phyloP scores from a whole-genome alignment of 306 rosid species.

The Prunus fruticosa region DNA sequence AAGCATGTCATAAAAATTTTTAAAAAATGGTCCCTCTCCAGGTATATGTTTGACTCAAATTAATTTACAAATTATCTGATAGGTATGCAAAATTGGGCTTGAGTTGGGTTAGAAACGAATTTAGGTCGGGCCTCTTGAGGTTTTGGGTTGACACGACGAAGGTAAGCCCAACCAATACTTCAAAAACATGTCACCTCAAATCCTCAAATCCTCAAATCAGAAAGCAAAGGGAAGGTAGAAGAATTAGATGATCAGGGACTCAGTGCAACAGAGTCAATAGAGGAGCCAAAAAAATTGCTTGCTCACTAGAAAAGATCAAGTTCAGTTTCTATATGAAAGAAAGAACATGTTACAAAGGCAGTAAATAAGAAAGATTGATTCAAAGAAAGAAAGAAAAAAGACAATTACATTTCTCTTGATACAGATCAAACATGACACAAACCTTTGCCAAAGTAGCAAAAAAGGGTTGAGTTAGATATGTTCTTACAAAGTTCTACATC shows the following conservation, averaged over 20 bases:
- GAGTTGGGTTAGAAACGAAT: neutral
- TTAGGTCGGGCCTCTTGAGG: neutral
- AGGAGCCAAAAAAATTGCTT: neutral
- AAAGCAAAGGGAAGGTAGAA: neutral
- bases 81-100: neutral
- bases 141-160: neutral
- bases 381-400: neutral
- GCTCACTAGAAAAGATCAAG: constrained; percentile 16
- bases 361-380: constrained; percentile 10
- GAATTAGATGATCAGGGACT: neutral
- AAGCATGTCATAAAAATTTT: no score
- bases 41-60: neutral
- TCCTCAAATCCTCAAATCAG: neutral
- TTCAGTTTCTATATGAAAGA: constrained; percentile 8
- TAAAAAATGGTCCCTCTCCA: no score
- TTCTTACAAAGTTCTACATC: constrained; percentile 28
- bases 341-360: constrained; percentile 21
- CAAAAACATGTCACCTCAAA: neutral
- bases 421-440: constrained; percentile 25
- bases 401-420: constrained; percentile 14
- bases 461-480: constrained; percentile 17
- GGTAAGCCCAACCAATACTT: neutral
- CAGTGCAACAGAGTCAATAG: neutral
- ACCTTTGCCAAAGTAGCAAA: constrained; percentile 18
- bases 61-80: neutral